phyloP scores from a whole-genome alignment of 2,329 filamentous ascomycete genomes.

The Pseudopyricularia cyperi region DNA sequence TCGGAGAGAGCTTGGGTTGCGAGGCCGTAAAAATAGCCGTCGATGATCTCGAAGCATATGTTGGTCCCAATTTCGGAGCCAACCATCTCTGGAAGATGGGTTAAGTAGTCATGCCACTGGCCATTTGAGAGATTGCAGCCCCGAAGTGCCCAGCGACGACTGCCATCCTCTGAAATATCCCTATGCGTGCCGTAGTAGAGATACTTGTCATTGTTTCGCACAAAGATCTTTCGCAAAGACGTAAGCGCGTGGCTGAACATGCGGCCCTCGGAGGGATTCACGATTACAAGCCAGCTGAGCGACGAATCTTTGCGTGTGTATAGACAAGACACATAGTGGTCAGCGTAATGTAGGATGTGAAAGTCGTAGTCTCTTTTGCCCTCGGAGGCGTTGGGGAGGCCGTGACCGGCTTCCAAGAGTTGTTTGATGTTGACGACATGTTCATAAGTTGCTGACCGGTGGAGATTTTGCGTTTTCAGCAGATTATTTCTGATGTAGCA shows the following conservation, averaged over 20 bases:
- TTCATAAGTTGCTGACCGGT: conserved; percentile 32
- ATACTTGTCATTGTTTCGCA: conserved; percentile 47
- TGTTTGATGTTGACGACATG: conserved; percentile 38
- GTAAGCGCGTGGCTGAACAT: conserved; percentile 29
- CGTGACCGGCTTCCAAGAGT: conserved; percentile 15
- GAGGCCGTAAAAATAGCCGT: conserved; percentile 53
- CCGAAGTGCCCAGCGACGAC: conserved; percentile 49
- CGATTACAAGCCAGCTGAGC: conserved; percentile 38
- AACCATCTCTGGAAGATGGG: conserved; percentile 44
- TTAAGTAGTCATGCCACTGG: background rate
- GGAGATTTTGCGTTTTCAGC: conserved; percentile 48
- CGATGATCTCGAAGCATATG: conserved; percentile 61
- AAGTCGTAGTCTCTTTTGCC: conserved; percentile 28
- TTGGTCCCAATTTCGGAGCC: conserved; percentile 54
- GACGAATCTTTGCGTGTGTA: conserved; percentile 28
- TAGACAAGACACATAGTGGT: conserved; percentile 43
- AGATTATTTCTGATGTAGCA: conserved; percentile 42
- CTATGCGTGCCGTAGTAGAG: conserved; percentile 57
- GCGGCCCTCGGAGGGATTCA: conserved; percentile 24
- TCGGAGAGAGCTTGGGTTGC: conserved; percentile 52
- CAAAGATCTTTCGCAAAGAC: conserved; percentile 46
- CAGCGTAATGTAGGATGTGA: conserved; percentile 42
- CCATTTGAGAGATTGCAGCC: conserved; percentile 30
- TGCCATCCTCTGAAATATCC: conserved; percentile 34
- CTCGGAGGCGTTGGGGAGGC: conserved; percentile 4